Evolutionary conservation across 1,284 basidiomycete genomes (phyloP), one percentile per base, ranked within the genome.

Genomic region (Trametes versicolor): DNA sequence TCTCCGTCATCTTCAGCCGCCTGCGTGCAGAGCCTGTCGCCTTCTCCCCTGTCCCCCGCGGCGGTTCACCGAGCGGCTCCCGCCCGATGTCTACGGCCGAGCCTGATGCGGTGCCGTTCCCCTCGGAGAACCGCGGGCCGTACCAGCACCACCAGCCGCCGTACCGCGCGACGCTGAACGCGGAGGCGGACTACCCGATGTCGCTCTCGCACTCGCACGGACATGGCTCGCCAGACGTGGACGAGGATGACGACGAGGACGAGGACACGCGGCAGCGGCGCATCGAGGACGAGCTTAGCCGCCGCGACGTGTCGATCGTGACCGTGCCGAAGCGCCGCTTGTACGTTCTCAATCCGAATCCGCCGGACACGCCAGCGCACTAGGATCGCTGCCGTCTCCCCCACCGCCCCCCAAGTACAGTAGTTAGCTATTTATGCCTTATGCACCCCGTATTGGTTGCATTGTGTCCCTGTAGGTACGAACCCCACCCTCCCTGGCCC

Each of bases 291-390:
- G 92, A 93, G 76, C 91, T 94, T 84, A 86, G 82, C 45, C 82
- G 91, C 71, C 84, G 91, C 60, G 90, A 93, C 68, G 90, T 94
- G 34, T 91, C 90, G 27, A 92, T 93, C 72, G 85, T 94, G 66
- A 93, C 92, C 17, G 87, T 93, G 41, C 92, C 92, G 32, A 89
- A 85, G 74, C 89, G 91, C 68, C 87, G 85, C 72, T 78, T 94
- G 62, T 87, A 86, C 82, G 84, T 93, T 55, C 83, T 86, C 59
- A 93, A 93, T 74, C 90, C 90, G 5, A 82, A 80, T 49, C 68
- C 68, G 39, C 68, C 68, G 48, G 68, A 71, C 48, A 62, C 65
- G 25, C 55, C 60, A 45, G 56, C 47, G 50, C 60, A 58, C 49
- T 67, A 52, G 70, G 72, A 17, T 54, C 50, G n/a, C n/a, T 25